phyloP scores from a whole-genome alignment of 2,329 filamentous ascomycete genomes.

The Aureobasidium sp. region DNA sequence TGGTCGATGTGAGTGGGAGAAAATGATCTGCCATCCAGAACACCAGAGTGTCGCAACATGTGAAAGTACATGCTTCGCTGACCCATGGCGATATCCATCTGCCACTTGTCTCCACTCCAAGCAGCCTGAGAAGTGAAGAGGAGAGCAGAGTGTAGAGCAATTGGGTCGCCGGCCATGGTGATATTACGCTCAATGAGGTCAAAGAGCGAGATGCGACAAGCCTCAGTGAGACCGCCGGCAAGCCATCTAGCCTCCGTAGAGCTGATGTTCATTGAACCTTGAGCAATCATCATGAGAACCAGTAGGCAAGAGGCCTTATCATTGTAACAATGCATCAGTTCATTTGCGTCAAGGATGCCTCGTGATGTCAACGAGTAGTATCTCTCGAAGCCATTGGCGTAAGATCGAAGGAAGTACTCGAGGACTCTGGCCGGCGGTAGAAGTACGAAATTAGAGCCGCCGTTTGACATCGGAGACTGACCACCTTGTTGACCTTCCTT shows the following conservation, averaged over 20 bases:
- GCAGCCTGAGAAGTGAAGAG: conserved; percentile 62
- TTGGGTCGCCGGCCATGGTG: conserved; percentile 58
- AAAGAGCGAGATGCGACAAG: conserved; percentile 64
- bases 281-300: conserved; percentile 64
- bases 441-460: conserved; percentile 56
- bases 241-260: conserved; percentile 58
- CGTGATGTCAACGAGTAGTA: conserved; percentile 58
- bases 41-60: conserved; percentile 63
- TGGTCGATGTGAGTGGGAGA: conserved; percentile 41
- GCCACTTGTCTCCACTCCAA: conserved; percentile 71
- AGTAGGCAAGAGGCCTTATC: conserved; percentile 60
- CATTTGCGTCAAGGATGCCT: conserved; percentile 58
- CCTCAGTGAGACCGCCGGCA: conserved; percentile 60
- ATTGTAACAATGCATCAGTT: conserved; percentile 54
- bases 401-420: conserved; percentile 60
- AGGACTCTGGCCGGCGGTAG: conserved; percentile 59
- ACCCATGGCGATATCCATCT: conserved; percentile 70
- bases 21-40: conserved; percentile 45
- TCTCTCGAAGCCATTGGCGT: conserved; percentile 57
- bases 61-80: conserved; percentile 66
- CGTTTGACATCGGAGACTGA: conserved; percentile 41
- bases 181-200: conserved; percentile 67
- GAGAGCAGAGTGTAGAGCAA: conserved; percentile 57
- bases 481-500: conserved; percentile 34
- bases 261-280: conserved; percentile 60